Conservation (phyloP, 176 grass and related monocot genomes). For the Phragmites australis region DNA sequence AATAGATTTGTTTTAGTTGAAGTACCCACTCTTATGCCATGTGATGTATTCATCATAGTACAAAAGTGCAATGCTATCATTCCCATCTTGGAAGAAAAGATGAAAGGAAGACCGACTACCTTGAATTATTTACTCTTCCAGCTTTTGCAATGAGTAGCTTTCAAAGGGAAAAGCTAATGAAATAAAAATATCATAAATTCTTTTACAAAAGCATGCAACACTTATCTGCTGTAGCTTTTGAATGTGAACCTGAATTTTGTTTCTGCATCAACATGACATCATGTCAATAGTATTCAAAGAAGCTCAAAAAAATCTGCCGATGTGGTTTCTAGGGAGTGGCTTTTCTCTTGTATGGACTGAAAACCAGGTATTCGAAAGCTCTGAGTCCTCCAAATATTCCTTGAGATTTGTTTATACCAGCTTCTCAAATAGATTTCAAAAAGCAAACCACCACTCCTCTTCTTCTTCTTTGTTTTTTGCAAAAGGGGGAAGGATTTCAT, state of each 20-base stretch:
- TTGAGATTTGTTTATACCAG: not conserved
- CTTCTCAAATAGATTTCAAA: not conserved
- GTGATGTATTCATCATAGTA: not conserved
- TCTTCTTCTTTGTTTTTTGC: too few relatives aligned
- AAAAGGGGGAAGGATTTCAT: too few relatives aligned
- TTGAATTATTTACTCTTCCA: not conserved
- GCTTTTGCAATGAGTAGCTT: not conserved
- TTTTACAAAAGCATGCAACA: conserved; percentile 7
- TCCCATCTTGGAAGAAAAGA: not conserved
- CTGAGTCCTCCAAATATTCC: not conserved
- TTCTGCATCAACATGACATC: not conserved
- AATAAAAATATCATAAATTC: conserved; percentile 22
- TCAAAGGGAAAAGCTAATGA: not conserved
- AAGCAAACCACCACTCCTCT: not conserved
- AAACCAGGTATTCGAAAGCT: not conserved
- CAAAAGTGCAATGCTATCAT: conserved; percentile 4
- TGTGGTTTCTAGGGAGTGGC: not conserved
- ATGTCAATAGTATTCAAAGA: conserved; percentile 8
- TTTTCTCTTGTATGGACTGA: not conserved
- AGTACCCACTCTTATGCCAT: not conserved
- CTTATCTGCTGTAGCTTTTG: not conserved
- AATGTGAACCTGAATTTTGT: not conserved
- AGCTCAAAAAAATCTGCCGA: not conserved
- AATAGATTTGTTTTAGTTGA: too few relatives aligned
- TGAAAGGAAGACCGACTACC: not conserved